Evolutionary conservation across 1,284 basidiomycete genomes (phyloP), one percentile per base, ranked within the genome.

Genomic region (Exobasidium rhododendri): DNA sequence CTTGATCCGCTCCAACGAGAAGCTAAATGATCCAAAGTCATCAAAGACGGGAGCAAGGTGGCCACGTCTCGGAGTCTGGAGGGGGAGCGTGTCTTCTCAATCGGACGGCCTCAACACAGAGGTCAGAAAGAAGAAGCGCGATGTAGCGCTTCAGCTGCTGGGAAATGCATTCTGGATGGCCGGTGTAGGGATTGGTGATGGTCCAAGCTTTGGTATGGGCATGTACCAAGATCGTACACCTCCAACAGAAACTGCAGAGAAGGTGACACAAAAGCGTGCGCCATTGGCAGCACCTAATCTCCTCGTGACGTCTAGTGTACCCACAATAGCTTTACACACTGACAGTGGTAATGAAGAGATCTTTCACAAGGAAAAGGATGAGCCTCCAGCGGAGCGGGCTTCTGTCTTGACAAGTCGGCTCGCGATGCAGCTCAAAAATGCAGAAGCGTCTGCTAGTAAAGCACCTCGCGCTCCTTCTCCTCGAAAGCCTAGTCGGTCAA

Each of bases 161-260:
- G 66, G 65, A 63, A 75, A 75, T 44, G 73, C 73, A 44, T 63
- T 71, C 20, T 75, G 73, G 73, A 68, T 71, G 26, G 72, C 71
- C 4, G 47, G 47, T 11, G 6, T 59, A 30, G 26, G 20, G 45
- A 11, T 59, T 26, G 58, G 46, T 28, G 46, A 13, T 26, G 44
- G 13, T 17, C 22, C 56, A n/a, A 30, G 40, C 4, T 24, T 44
- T 11, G 24, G 6, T 32, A 51, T 20, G n/a, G 28, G n/a, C 4
- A 28, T 52, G 11, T 2, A 26, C 5, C 22, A 47, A 29, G 40
- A 20, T 24, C 5, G 13, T 20, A 20, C n/a, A 40, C 6, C 10
- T 20, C 13, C n/a, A 2, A 44, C 4, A n/a, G 20, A 40, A n/a
- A 6, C 52, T n/a, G 52, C 24, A 55, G 28, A 35, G 35, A 7